These are phyloP conservation scores for Apiospora rasikravindrae DNA, from an alignment of 2,329 filamentous ascomycete species.

Conservation along the genomic window DNA sequence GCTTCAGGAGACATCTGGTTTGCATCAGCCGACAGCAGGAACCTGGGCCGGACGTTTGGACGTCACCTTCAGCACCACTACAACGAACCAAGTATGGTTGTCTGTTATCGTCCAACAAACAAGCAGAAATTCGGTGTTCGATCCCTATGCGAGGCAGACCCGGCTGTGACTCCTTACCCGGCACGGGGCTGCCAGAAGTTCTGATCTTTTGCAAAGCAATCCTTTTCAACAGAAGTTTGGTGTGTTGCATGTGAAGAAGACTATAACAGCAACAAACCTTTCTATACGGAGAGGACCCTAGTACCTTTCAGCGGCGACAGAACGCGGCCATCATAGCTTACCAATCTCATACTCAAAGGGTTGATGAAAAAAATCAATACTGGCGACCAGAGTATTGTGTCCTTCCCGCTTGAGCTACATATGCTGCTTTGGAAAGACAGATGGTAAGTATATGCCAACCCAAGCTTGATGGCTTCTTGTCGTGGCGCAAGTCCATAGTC, in stretches of 20 bases:
- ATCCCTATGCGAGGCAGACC: neutral
- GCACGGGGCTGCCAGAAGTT: neutral
- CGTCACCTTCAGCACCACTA: neutral
- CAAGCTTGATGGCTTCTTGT: neutral
- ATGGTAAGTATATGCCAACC: neutral
- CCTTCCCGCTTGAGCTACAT: neutral
- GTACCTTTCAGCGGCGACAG: neutral
- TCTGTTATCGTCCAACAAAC: neutral
- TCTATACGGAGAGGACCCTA: neutral
- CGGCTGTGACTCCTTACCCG: neutral
- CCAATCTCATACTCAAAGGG: neutral
- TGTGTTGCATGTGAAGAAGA: neutral
- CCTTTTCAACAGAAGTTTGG: neutral
- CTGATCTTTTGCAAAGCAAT: neutral
- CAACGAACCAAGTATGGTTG: neutral
- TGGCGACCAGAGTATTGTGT: neutral
- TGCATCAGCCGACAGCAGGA: neutral
- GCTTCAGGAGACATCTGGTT: neutral
- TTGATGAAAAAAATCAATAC: neutral
- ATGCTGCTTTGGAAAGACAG: neutral
- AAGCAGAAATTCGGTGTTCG: neutral
- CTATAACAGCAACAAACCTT: neutral
- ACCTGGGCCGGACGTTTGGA: neutral
- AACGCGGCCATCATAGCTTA: no score
- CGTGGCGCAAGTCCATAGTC: neutral